Evolutionary conservation across 805 yeast species (phyloP).

Genomic region (Metschnikowia colocasiae): DNA sequence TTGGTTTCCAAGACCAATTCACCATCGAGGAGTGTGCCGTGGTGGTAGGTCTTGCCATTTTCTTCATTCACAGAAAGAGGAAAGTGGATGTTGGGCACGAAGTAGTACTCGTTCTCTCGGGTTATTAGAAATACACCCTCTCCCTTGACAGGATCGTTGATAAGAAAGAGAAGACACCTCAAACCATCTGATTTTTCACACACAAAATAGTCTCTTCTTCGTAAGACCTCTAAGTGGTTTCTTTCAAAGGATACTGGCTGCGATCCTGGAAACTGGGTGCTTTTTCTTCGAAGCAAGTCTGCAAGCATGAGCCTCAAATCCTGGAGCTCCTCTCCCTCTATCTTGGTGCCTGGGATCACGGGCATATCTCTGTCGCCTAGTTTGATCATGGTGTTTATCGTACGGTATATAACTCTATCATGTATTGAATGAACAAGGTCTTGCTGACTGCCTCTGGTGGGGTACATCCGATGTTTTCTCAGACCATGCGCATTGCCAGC

Average conservation of each 20-base stretch:
- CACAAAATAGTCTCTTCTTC: constrained; percentile 77
- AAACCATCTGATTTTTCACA: constrained; percentile 97
- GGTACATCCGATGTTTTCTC: not conserved
- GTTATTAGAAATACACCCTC: constrained; percentile 90
- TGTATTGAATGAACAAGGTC: not conserved
- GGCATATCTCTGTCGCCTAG: constrained; percentile 61
- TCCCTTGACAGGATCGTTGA: constrained; percentile 66
- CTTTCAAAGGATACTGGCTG: constrained; percentile 92
- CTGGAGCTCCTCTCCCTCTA: constrained; percentile 66
- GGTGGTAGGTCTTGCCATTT: constrained; percentile 60
- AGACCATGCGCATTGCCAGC: not conserved
- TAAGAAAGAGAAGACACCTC: constrained; percentile 69
- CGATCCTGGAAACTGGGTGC: constrained; percentile 78
- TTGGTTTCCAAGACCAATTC: constrained; percentile 78
- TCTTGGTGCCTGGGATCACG: constrained; percentile 77
- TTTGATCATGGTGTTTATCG: constrained; percentile 26
- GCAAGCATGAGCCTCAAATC: constrained; percentile 69
- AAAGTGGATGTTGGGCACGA: constrained; percentile 80
- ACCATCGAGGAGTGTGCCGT: constrained; percentile 90
- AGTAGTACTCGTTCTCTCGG: constrained; percentile 80
- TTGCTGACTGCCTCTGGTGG: not conserved
- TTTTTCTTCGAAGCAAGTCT: constrained; percentile 50
- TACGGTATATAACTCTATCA: constrained; percentile 1
- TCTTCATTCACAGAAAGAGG: constrained; percentile 50
- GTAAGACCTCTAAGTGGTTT: constrained; percentile 60